phyloP scores from a whole-genome alignment of 2,329 filamentous ascomycete species.

The Elsinoe necatrix region DNA sequence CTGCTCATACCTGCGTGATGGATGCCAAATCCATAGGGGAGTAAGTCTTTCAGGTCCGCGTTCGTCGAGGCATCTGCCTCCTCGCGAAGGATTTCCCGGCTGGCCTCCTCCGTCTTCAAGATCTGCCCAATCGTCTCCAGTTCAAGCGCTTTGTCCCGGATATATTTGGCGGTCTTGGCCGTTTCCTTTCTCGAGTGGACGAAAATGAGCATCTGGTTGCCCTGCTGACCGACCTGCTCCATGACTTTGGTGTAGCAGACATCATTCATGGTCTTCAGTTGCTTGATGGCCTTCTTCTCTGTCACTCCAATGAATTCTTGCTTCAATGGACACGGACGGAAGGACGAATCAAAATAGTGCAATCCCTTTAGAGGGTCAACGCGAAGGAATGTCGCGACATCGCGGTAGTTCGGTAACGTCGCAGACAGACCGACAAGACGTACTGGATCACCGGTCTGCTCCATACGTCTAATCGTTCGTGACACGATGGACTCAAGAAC shows the following conservation, averaged over 20 bases:
- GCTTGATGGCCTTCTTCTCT: constrained; percentile 97
- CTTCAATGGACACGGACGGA: constrained; percentile 82
- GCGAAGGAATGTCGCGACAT: constrained; percentile 90
- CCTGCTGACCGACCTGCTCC: constrained; percentile 85
- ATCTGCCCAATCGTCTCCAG: constrained; percentile 96
- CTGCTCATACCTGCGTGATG: constrained; percentile 97
- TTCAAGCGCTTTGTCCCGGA: constrained; percentile 94
- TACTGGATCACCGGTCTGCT: constrained; percentile 89
- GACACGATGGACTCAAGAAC: constrained; percentile 96
- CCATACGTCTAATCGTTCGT: constrained; percentile 82
- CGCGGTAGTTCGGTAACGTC: constrained; percentile 90
- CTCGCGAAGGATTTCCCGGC: constrained; percentile 76
- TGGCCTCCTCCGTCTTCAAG: constrained; percentile 83
- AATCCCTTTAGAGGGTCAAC: constrained; percentile 78
- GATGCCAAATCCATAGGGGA: constrained; percentile 96
- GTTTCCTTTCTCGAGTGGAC: constrained; percentile 98
- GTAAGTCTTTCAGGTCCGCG: constrained; percentile 79
- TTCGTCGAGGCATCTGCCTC: constrained; percentile 78
- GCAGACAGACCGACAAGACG: constrained; percentile 88
- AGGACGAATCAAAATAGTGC: constrained; percentile 95
- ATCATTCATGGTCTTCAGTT: constrained; percentile 98
- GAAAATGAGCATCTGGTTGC: constrained; percentile 98
- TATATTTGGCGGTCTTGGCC: constrained; percentile 91
- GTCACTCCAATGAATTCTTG: constrained; percentile 98
- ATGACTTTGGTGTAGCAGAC: constrained; percentile 96